Evolutionary conservation across 805 yeast genomes (phyloP).

Genomic region (Nadsonia fulvescens): DNA sequence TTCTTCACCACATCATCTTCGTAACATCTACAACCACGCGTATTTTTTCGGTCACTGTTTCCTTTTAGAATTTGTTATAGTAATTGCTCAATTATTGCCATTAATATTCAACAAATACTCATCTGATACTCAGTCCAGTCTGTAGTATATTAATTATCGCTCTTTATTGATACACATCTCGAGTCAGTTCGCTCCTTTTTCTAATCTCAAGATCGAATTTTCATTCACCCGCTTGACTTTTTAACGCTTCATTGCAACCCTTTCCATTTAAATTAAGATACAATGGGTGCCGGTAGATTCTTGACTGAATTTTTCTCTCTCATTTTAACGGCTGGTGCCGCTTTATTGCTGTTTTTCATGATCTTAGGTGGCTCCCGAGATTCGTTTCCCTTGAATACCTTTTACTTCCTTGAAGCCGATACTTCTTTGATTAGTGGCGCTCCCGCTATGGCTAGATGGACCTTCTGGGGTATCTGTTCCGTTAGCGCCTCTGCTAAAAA

Average conservation of each 20-base stretch:
- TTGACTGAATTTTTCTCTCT: slow-evolving; percentile 16
- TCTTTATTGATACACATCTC: background rate
- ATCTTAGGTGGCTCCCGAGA: slow-evolving; percentile 47
- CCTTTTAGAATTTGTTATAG: too few species aligned
- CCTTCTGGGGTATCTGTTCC: slow-evolving; percentile 51
- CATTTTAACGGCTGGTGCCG: slow-evolving; percentile 26
- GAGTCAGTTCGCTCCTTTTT: background rate
- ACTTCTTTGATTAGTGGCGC: slow-evolving; percentile 33
- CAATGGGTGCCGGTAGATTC: slow-evolving; percentile 13
- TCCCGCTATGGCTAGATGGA: slow-evolving; percentile 50
- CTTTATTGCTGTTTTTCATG: slow-evolving; percentile 39
- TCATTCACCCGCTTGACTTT: background rate
- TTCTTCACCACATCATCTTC: too few species aligned
- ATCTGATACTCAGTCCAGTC: too few species aligned
- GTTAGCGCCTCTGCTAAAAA: slow-evolving; percentile 27
- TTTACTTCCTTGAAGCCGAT: slow-evolving; percentile 69
- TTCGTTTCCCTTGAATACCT: slow-evolving; percentile 35
- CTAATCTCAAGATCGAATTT: background rate
- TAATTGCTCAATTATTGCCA: too few species aligned
- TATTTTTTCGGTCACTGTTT: too few species aligned
- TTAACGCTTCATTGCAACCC: background rate
- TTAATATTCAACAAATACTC: too few species aligned
- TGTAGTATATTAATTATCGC: background rate
- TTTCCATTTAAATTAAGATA: background rate
- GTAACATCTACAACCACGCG: too few species aligned